These are phyloP conservation scores for Globisporangium lucens DNA, from an alignment of 352 stramenopile species.

Conservation along the genomic window DNA sequence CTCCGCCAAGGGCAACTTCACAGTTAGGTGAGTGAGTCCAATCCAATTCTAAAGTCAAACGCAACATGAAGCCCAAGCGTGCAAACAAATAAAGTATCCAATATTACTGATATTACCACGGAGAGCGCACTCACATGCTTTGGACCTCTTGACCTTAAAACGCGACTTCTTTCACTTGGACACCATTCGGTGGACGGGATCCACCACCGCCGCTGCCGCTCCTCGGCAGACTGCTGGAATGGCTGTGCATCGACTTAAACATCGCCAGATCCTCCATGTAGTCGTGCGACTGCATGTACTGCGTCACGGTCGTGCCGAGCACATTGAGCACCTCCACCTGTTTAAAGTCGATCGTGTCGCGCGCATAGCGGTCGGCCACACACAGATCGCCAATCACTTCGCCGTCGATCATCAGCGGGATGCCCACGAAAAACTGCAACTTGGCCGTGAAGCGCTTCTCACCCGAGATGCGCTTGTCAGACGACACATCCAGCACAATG, in stretches of 20 bases:
- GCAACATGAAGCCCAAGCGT: not conserved
- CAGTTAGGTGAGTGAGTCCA: constrained; percentile 12
- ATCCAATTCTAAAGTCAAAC: not conserved
- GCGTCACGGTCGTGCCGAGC: constrained; percentile 82
- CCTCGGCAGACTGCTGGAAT: constrained; percentile 3
- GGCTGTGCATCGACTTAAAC: constrained; percentile 51
- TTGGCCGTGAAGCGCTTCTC: constrained; percentile 82
- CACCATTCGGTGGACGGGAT: constrained; percentile 12
- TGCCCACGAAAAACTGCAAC: constrained; percentile 87
- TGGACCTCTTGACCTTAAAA: constrained; percentile 43
- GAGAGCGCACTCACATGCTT: not conserved
- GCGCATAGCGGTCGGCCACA: constrained; percentile 74
- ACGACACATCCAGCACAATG: constrained; percentile 85
- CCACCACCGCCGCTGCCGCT: constrained; percentile 5
- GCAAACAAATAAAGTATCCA: constrained; percentile 16
- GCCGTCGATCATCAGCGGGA: constrained; percentile 79
- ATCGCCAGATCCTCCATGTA: constrained; percentile 74
- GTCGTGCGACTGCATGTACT: constrained; percentile 86
- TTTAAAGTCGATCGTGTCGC: constrained; percentile 81
- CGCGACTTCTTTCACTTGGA: constrained; percentile 70
- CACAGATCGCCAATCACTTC: constrained; percentile 86
- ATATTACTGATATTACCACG: constrained; percentile 14
- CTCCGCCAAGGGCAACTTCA: constrained; percentile 8
- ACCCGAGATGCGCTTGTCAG: constrained; percentile 85
- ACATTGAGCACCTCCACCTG: constrained; percentile 85